Conservation (phyloP, 2,329 filamentous ascomycete genomes). For the Nemania bipapillata region DNA sequence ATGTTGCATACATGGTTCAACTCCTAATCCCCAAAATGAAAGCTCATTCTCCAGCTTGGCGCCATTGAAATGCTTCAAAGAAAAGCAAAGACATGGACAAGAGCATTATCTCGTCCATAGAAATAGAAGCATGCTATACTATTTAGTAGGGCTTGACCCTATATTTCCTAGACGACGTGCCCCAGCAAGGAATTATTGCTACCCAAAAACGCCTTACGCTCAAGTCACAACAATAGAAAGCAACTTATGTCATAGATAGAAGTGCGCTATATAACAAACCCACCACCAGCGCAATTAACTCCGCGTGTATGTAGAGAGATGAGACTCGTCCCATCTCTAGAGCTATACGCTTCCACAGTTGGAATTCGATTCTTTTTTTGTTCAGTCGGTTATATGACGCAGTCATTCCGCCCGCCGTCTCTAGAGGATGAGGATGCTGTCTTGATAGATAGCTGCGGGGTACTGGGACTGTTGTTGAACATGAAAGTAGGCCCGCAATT, state of each 20-base stretch:
- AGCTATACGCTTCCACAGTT: slow-evolving; percentile 34
- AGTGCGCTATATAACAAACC: neutral
- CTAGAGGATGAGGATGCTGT: slow-evolving; percentile 14
- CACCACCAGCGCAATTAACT: slow-evolving; percentile 13
- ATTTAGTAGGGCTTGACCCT: neutral
- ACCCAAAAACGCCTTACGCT: slow-evolving; percentile 30
- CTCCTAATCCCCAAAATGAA: slow-evolving; percentile 2
- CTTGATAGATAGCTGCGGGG: slow-evolving; percentile 11
- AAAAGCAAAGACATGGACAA: slow-evolving; percentile 3
- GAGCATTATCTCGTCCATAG: neutral
- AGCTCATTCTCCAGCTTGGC: neutral
- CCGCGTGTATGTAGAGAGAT: slow-evolving; percentile 36
- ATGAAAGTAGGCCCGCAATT: slow-evolving; percentile 36
- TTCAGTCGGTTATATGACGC: slow-evolving; percentile 34
- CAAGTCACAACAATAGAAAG: slow-evolving; percentile 15
- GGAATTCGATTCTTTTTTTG: slow-evolving; percentile 35
- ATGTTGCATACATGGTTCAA: neutral
- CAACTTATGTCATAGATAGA: slow-evolving; percentile 5
- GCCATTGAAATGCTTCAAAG: slow-evolving; percentile 21
- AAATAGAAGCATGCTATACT: neutral
- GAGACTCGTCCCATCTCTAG: slow-evolving; percentile 19
- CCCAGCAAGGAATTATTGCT: slow-evolving; percentile 18
- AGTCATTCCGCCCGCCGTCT: slow-evolving; percentile 39
- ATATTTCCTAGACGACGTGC: neutral
- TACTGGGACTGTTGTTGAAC: slow-evolving; percentile 33